These are phyloP conservation scores for Backusella psychrophila DNA, from an alignment of 192 early-diverging fungal genomes.

Conservation along the genomic window DNA sequence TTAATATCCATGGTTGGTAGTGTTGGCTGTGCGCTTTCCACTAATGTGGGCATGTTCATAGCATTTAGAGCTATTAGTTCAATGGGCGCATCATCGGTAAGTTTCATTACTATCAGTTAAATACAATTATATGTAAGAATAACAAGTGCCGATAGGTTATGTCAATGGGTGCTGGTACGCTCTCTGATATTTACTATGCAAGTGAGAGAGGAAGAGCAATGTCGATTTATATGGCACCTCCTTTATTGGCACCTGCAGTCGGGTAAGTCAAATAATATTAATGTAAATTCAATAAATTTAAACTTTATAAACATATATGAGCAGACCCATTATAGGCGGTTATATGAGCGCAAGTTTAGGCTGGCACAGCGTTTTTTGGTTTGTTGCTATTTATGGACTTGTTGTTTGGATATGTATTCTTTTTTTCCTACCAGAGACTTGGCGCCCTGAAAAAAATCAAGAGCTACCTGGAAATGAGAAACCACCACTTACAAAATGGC, in stretches of 20 bases:
- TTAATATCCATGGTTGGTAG: slow-evolving; percentile 23
- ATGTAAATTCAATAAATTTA: background rate
- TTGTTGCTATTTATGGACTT: slow-evolving; percentile 23
- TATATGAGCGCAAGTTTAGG: slow-evolving; percentile 31
- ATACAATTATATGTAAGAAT: background rate
- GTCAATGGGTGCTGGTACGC: slow-evolving; percentile 38
- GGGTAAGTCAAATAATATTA: slow-evolving; percentile 9
- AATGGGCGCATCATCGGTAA: slow-evolving; percentile 29
- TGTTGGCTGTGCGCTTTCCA: slow-evolving; percentile 27
- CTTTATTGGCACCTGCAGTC: slow-evolving; percentile 30
- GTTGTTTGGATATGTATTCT: slow-evolving; percentile 17
- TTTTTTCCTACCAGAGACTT: slow-evolving; percentile 39
- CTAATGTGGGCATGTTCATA: slow-evolving; percentile 26
- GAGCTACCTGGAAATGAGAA: background rate
- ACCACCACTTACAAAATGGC: background rate
- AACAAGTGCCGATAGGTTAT: slow-evolving; percentile 12
- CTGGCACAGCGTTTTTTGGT: slow-evolving; percentile 34
- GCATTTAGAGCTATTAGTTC: slow-evolving; percentile 28
- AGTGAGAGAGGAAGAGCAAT: slow-evolving; percentile 34
- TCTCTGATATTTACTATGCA: slow-evolving; percentile 32
- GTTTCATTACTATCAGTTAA: background rate
- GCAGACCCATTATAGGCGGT: slow-evolving; percentile 34
- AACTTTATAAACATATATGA: background rate
- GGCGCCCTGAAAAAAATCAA: slow-evolving; percentile 2
- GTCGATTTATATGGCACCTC: slow-evolving; percentile 22